Percentiles rank a stretch among this genome's conserved stretches.
These are phyloP conservation scores for Podila minutissima DNA, from an alignment of 192 early-diverging fungal species.

Conservation along the genomic window DNA sequence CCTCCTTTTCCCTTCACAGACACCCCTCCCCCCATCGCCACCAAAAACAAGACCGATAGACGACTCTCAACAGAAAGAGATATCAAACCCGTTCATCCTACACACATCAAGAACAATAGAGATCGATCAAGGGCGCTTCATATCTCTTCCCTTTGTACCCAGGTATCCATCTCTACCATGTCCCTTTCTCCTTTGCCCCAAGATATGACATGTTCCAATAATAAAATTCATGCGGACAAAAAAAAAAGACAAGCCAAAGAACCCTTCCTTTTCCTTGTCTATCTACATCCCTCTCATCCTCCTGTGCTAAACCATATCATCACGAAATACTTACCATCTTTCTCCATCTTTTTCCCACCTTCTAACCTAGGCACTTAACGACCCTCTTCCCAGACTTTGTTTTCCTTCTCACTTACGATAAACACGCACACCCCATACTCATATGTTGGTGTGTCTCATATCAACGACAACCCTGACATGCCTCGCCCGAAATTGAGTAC, in stretches of 20 bases:
- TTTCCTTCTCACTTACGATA: no score
- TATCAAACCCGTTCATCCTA: no score
- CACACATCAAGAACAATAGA: no score
- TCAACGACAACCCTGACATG: background rate
- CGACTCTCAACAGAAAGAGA: no score
- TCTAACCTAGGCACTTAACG: background rate
- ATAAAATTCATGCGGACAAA: no score
- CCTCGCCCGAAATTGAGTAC: conserved; percentile 12
- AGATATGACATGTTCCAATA: background rate
- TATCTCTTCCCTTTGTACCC: background rate
- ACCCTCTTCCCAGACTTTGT: no score
- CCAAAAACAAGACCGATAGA: no score
- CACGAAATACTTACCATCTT: background rate
- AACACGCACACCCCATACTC: no score
- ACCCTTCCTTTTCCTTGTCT: background rate
- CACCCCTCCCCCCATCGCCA: background rate
- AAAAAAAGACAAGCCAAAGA: no score
- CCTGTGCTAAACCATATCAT: no score
- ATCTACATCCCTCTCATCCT: background rate
- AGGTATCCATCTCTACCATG: background rate
- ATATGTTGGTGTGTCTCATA: no score
- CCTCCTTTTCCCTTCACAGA: background rate
- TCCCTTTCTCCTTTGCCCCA: background rate
- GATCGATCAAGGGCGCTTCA: no score
- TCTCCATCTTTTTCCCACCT: background rate